A percentile compares a stretch with the other conserved stretches of the same genome.
Conservation (phyloP, 2,329 filamentous ascomycete species). For the Colletotrichum scovillei region DNA sequence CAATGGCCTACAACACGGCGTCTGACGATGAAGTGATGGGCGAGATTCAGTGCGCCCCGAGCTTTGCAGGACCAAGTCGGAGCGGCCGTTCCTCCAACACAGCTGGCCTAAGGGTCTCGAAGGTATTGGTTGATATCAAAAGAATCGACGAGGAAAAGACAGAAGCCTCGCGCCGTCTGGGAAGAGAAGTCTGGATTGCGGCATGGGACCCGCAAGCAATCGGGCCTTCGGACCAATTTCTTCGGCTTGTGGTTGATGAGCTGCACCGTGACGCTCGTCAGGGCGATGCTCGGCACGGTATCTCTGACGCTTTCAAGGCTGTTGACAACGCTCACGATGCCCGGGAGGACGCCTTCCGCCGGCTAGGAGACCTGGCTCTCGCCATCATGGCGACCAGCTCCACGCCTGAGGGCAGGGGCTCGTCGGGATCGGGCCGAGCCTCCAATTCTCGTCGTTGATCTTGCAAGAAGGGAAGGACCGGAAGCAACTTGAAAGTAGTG, state of each 20-base stretch:
- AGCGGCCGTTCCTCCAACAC: not conserved
- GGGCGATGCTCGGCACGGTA: not conserved
- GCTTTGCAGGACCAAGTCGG: not conserved
- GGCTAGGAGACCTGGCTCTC: not conserved
- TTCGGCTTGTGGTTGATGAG: not conserved
- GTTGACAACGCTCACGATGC: not conserved
- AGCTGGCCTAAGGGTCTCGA: not conserved
- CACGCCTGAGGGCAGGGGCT: not conserved
- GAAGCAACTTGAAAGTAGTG: not conserved
- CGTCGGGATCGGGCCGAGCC: not conserved
- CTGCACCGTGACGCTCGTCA: not conserved
- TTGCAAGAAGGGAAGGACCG: not conserved
- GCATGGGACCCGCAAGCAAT: not conserved
- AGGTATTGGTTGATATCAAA: not conserved
- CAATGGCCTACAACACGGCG: not conserved
- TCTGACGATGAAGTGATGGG: not conserved
- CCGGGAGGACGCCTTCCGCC: not conserved
- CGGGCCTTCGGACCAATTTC: not conserved
- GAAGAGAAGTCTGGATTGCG: not conserved
- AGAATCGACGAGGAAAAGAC: not conserved
- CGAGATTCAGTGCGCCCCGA: not conserved
- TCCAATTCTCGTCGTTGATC: not conserved
- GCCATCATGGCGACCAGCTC: not conserved
- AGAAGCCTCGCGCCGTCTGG: not conserved
- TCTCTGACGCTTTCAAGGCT: not conserved